These are phyloP conservation scores for Graphium sp. DNA, from an alignment of 2,329 filamentous ascomycete species.

Conservation along the genomic window DNA sequence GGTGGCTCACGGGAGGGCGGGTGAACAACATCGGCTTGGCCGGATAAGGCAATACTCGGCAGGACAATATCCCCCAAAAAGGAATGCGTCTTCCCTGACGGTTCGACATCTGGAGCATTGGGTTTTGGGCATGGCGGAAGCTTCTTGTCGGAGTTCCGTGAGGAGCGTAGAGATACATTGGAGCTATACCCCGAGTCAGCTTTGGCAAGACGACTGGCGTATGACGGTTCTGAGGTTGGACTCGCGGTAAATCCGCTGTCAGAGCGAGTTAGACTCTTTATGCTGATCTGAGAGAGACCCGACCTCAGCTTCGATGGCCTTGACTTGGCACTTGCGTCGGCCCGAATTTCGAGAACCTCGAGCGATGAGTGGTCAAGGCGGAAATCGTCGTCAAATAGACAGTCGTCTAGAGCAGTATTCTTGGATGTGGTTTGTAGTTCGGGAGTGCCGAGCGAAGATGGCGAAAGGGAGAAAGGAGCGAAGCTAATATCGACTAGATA, in stretches of 20 bases:
- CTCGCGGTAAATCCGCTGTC: slow-evolving; percentile 34
- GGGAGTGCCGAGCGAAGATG: slow-evolving; percentile 12
- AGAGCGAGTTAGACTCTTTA: slow-evolving; percentile 9
- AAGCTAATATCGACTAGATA: slow-evolving; percentile 6
- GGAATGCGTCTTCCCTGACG: neutral
- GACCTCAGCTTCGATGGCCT: neutral
- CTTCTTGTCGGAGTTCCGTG: slow-evolving; percentile 18
- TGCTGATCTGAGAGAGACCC: neutral
- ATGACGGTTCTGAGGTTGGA: slow-evolving; percentile 21
- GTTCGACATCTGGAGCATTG: neutral
- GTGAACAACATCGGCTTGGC: slow-evolving; percentile 2
- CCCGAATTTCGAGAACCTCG: slow-evolving; percentile 22
- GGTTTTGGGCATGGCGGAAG: slow-evolving; percentile 2
- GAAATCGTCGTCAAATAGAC: slow-evolving; percentile 24
- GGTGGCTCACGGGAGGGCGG: slow-evolving; percentile 7
- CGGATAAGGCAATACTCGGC: no score
- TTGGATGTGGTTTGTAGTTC: slow-evolving; percentile 28
- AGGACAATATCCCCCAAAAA: slow-evolving; percentile 3
- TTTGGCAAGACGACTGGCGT: slow-evolving; percentile 28
- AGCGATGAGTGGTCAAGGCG: slow-evolving; percentile 8
- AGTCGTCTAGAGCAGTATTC: slow-evolving; percentile 26
- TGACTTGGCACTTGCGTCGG: slow-evolving; percentile 26
- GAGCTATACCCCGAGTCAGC: slow-evolving; percentile 47
- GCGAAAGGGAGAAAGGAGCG: slow-evolving; percentile 17
- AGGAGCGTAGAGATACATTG: slow-evolving; percentile 37